phyloP scores from a whole-genome alignment of 192 early-diverging fungal species.

The Mortierella alpina region DNA sequence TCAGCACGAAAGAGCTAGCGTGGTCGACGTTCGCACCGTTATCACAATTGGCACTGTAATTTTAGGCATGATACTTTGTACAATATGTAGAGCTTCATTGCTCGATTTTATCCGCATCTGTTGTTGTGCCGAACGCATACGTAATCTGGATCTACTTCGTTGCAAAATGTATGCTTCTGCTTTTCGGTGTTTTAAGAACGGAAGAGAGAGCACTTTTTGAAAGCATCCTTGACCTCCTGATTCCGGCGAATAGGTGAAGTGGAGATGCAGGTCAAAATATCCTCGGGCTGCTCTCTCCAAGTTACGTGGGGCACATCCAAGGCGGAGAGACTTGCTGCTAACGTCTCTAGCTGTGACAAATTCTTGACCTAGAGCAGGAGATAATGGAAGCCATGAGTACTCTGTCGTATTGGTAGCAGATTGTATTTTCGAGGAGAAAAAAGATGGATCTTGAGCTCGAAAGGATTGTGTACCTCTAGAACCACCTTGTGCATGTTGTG shows the following conservation, averaged over 20 bases:
- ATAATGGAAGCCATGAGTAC: background rate
- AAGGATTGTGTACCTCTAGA: conserved; percentile 61
- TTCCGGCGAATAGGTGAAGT: conserved; percentile 72
- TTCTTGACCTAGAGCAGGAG: conserved; percentile 68
- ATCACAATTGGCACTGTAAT: no score
- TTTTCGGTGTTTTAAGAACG: conserved; percentile 2
- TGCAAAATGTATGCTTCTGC: background rate
- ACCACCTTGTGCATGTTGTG: conserved; percentile 83
- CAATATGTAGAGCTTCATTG: no score
- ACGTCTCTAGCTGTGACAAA: conserved; percentile 65
- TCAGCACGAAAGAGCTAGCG: background rate
- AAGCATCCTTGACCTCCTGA: conserved; percentile 56
- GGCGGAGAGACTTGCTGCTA: conserved; percentile 64
- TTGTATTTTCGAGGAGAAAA: background rate
- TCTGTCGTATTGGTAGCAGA: background rate
- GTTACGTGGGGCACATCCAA: conserved; percentile 68
- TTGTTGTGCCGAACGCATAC: background rate
- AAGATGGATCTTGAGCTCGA: background rate
- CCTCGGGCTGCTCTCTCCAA: conserved; percentile 85
- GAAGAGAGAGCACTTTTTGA: conserved; percentile 60
- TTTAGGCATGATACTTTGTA: no score
- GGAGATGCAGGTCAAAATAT: conserved; percentile 76
- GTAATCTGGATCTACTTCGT: background rate
- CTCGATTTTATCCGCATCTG: background rate
- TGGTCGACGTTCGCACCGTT: background rate